Base-by-base conservation (phyloP, 1,284 basidiomycete genomes). In the Moesziomyces antarcticus region DNA sequence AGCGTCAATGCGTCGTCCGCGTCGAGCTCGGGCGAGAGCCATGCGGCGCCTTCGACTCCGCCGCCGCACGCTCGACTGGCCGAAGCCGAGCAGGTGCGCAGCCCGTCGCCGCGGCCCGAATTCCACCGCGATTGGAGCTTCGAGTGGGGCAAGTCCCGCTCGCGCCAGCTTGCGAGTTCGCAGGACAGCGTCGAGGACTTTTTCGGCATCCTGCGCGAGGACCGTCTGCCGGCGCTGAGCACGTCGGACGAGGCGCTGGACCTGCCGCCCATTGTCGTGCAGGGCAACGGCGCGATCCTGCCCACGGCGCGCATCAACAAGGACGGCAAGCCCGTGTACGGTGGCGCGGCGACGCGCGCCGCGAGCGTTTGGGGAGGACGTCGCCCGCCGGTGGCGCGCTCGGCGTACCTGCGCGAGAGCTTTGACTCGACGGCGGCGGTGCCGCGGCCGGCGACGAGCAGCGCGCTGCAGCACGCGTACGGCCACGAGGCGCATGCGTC, bases 111-210 rank as follows among this genome's bases (percentile, higher is more conserved):
- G 10, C 55, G 78, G 35, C 79, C 79, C 35, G 79, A 81, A 33
- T 78, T 80, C 43, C 69, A 75, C 44, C 65, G 75, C 25, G 76
- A 79, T 16, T 81, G 79, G 79, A 72, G 63, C 25, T 79, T 80
- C 62, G 67, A 70, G 21, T 62, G 68, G 59, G 72, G 62, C 27
- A 52, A 50, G 21, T 35, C 49, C 10, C 62, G 72, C 25, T 62
- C 62, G 37, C 33, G 41, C 24, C 58, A 65, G 46, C 20, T 9
- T 14, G 46, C 56, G 1, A 35, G 27, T 25, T n/a, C 27, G 24
- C 47, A 56, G 45, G 43, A 55, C 3, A 50, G 41, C 22, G 71
- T 75, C n/a, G 79, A 81, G 43, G 79, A 81, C 56, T 81, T 81
- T 48, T 81, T 81, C 45, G 79, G 79, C 22, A 77, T 81, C 20